Conservation (phyloP, 768 basidiomycete species). For the Strobilomyces dryophilus region DNA sequence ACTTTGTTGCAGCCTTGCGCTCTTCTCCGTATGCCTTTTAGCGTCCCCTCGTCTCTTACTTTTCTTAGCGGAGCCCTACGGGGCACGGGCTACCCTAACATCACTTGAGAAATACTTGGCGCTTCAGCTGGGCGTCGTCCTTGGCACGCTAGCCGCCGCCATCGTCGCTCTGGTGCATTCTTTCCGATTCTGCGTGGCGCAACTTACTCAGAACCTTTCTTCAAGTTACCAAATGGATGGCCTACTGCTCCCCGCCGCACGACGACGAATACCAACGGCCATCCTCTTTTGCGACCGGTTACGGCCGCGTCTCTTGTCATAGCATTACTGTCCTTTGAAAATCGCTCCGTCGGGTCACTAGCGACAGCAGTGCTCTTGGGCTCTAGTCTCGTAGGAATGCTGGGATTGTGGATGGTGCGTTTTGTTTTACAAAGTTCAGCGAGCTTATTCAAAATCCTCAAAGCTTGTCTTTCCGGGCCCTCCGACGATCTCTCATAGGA, state of each 20-base stretch:
- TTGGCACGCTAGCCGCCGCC: constrained; percentile 51
- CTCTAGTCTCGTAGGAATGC: constrained; percentile 50
- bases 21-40: constrained; percentile 37
- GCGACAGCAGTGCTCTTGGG: constrained; percentile 47
- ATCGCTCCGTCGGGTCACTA: constrained; percentile 52
- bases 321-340: constrained; percentile 66
- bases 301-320: constrained; percentile 50
- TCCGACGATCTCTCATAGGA: constrained; percentile 57
- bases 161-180: constrained; percentile 53
- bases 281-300: constrained; percentile 64
- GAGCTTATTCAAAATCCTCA: constrained; percentile 10
- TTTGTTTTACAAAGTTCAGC: constrained; percentile 21
- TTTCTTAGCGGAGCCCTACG: constrained; percentile 54
- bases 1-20: constrained; percentile 27
- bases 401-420: constrained; percentile 68
- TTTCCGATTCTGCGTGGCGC: constrained; percentile 2
- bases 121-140: constrained; percentile 59
- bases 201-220: constrained; percentile 2
- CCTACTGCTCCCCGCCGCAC: constrained; percentile 31
- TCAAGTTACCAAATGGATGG: constrained; percentile 42
- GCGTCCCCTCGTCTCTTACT: constrained; percentile 63
- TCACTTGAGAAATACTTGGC: constrained; percentile 67
- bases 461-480: constrained; percentile 63
- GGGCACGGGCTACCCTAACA: constrained; percentile 46
- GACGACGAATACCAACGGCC: constrained; percentile 29